These are phyloP conservation scores for Chalciporus sp. DNA, from an alignment of 1,284 basidiomycete genomes.

Conservation along the genomic window DNA sequence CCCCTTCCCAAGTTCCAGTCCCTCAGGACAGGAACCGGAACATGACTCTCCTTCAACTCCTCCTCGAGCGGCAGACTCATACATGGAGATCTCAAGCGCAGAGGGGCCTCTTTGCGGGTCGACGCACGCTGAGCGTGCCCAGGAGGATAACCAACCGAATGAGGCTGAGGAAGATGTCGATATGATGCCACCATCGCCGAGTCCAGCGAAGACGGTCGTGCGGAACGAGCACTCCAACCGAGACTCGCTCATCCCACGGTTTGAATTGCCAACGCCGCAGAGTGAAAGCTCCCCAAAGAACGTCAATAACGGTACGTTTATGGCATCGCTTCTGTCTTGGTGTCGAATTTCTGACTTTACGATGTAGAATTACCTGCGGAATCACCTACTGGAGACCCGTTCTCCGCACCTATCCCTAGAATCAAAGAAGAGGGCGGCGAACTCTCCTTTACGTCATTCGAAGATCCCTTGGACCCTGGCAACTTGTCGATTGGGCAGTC, in stretches of 20 bases:
- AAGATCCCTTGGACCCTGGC: conserved; percentile 35
- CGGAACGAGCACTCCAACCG: conserved; percentile 18
- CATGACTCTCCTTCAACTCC: conserved; percentile 26
- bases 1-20: conserved; percentile 16
- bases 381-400: conserved; percentile 30
- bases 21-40: conserved; percentile 2
- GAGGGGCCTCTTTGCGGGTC: conserved; percentile 51
- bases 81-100: conserved; percentile 18
- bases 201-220: conserved; percentile 47
- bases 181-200: conserved; percentile 64
- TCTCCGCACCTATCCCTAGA: conserved; percentile 20
- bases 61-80: conserved; percentile 18
- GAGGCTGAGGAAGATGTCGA: conserved; percentile 47
- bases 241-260: conserved; percentile 46
- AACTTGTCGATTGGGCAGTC: conserved; percentile 37
- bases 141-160: conserved; percentile 38
- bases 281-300: conserved; percentile 28
- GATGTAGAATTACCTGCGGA: conserved; percentile 14
- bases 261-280: conserved; percentile 30
- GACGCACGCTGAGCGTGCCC: conserved; percentile 49
- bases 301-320: conserved; percentile 17
- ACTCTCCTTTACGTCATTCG: conserved; percentile 40
- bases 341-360: background rate
- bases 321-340: background rate
- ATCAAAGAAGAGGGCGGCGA: conserved; percentile 38